Percentiles rank a stretch among this genome's conserved stretches.
These are phyloP conservation scores for Coniochaeta sp. DNA, from an alignment of 2,329 filamentous ascomycete genomes.

Conservation along the genomic window DNA sequence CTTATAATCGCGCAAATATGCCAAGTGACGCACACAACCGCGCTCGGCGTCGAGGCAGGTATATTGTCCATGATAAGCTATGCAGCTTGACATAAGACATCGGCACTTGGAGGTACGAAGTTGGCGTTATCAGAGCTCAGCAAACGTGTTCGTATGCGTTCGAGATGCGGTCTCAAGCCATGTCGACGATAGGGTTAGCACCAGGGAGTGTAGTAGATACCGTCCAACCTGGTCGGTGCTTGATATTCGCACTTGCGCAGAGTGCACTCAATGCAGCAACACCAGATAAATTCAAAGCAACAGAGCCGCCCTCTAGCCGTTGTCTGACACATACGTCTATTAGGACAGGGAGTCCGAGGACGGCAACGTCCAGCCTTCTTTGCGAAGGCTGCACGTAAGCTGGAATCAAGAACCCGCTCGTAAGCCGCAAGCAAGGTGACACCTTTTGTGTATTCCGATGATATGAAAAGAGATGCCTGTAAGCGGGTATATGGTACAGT, in stretches of 20 bases:
- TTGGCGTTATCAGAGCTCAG: background rate
- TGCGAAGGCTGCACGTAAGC: background rate
- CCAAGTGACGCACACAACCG: background rate
- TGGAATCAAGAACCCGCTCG: background rate
- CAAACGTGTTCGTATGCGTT: background rate
- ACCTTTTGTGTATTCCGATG: background rate
- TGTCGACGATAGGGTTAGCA: background rate
- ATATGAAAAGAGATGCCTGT: background rate
- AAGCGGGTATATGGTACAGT: slow-evolving; percentile 1
- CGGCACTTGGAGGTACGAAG: background rate
- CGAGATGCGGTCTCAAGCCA: no score
- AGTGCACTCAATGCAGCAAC: background rate
- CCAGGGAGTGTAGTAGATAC: background rate
- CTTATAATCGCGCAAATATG: background rate
- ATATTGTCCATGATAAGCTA: background rate
- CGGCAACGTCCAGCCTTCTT: background rate
- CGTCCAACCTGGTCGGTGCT: background rate
- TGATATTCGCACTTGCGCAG: background rate
- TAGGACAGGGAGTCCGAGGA: background rate
- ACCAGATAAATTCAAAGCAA: background rate
- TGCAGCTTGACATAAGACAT: background rate
- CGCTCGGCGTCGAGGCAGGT: background rate
- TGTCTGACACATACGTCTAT: no score
- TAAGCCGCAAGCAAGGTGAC: background rate
- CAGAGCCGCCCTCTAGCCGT: background rate